Base-by-base conservation (phyloP, 2,329 filamentous ascomycete genomes). In the Camptophora hylomeconis region DNA sequence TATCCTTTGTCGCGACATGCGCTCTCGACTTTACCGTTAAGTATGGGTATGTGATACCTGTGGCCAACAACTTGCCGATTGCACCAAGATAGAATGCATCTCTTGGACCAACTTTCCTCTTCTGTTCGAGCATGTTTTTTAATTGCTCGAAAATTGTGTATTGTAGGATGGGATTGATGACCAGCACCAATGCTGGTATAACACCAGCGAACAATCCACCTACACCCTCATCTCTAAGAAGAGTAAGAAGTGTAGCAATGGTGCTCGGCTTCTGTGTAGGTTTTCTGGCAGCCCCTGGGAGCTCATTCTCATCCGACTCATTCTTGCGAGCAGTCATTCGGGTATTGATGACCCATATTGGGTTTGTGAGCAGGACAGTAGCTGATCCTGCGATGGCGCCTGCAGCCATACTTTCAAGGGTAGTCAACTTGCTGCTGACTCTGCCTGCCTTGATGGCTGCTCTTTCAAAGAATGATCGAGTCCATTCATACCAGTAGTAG, bases 401-500 rank as follows among this genome's bases (percentile, higher is more conserved):
- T 3, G 89, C 87, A 35, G 92, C 76, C 79, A 98, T 98, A 43
- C 78, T 80, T 63, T 98, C 87, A 44, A 87, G 56, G 0, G 89
- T 92, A 11, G 82, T 89, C 52, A 98, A 76, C 53, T 84, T 86
- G 58, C 73, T 78, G 38, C 70, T 75, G 33, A 75, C 69, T 40
- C 82, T 75, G 18, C 80, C 80, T 31, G 80, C 65, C 46, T 72
- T 75, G 33, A 67, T 54, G 24, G 84, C 83, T 7, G 83, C 80
- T 40, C 68, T 61, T 41, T 63, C 83, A 61, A 95, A 94, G 52
- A 79, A 79, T 28, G 78, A 69, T 35, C 86, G 76, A 39, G 84
- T 89, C 81, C 83, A 98, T 63, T 98, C 89, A 59, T 95, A 98
- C 87, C 72, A 98, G 67, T 95, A 98, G 63, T 98, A 98, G 68